Percentiles rank a stretch among this genome's conserved stretches.
Conservation (phyloP, 2,329 filamentous ascomycete species). For the Claviceps sp. region DNA sequence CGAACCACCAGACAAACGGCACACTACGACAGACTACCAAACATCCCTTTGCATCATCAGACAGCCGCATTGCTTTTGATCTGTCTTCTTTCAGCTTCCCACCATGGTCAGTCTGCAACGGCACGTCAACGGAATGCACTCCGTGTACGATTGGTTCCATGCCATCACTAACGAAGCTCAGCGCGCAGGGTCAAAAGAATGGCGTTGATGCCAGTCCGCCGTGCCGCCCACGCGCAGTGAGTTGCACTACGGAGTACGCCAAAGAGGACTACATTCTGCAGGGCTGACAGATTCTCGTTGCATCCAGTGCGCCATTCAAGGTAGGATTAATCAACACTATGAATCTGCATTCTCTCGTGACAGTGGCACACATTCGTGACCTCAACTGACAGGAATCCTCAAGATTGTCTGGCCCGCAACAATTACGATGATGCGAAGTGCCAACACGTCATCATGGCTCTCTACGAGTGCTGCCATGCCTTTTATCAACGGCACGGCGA, state of each 20-base stretch:
- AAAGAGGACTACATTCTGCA: background rate
- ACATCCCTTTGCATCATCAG: no score
- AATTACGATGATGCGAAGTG: constrained; percentile 80
- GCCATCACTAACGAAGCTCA: background rate
- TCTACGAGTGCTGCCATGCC: constrained; percentile 86
- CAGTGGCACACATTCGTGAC: background rate
- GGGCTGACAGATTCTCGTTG: constrained; percentile 2
- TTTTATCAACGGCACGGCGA: constrained; percentile 78
- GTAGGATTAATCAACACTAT: constrained; percentile 28
- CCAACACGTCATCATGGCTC: constrained; percentile 59
- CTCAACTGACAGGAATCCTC: background rate
- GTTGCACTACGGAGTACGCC: constrained; percentile 21
- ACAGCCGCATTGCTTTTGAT: no score
- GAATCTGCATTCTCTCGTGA: background rate
- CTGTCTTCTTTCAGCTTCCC: no score
- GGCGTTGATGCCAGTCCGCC: constrained; percentile 64
- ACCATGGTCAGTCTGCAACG: no score
- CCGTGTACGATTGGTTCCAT: no score
- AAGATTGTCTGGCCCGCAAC: constrained; percentile 75
- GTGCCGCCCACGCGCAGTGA: constrained; percentile 72
- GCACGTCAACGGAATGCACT: no score
- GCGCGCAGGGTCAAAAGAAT: constrained; percentile 36
- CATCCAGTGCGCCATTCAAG: constrained; percentile 73
- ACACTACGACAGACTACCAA: no score
- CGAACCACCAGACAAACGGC: no score